Conservation (phyloP, 345 rosid genomes). For the Eucalyptus caleyi region DNA sequence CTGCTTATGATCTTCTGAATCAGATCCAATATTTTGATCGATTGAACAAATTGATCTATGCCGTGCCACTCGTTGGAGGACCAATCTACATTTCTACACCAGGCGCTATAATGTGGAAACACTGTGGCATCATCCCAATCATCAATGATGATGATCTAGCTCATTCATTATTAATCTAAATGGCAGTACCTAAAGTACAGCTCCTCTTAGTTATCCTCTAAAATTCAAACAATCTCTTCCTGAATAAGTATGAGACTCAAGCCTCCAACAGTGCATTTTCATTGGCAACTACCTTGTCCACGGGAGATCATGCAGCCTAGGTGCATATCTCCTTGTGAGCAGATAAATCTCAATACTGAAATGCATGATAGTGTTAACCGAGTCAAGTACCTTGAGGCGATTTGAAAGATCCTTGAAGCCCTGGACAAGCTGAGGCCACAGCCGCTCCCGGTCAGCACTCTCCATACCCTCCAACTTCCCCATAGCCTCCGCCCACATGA, state of each 20-base stretch:
- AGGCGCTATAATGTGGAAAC: background rate
- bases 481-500: constrained; percentile 98
- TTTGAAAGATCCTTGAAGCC: constrained; percentile 93
- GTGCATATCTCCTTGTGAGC: background rate
- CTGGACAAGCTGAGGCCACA: constrained; percentile 97
- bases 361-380: background rate
- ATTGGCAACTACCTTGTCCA: background rate
- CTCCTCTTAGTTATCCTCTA: background rate
- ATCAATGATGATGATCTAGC: background rate
- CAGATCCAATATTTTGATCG: background rate
- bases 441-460: constrained; percentile 74
- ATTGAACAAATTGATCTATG: background rate
- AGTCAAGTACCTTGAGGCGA: constrained; percentile 60
- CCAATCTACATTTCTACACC: background rate
- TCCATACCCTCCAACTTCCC: constrained; percentile 95
- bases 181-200: background rate
- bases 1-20: background rate
- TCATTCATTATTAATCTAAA: background rate
- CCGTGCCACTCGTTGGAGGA: background rate
- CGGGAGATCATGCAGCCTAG: background rate
- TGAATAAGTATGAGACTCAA: background rate
- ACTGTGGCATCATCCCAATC: background rate
- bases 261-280: background rate
- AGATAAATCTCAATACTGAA: background rate
- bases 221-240: background rate